Evolutionary conservation across 106 monocot genomes (phyloP).

Genomic region (Dendrobium nobile): DNA sequence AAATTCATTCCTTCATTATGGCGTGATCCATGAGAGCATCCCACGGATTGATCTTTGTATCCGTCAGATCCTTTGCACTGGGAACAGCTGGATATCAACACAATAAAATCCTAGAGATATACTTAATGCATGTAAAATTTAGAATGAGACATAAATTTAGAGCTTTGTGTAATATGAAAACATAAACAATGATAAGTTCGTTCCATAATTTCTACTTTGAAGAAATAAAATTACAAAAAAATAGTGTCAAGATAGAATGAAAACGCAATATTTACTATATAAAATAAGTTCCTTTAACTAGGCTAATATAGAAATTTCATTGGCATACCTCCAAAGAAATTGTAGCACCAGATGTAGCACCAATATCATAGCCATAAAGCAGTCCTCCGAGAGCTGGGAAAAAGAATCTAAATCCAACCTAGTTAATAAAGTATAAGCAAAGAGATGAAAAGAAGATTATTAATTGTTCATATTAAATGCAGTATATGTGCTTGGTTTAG

Average conservation of each 20-base stretch:
- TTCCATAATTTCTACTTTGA: not conserved
- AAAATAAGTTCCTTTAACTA: not conserved
- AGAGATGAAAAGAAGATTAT: not conserved
- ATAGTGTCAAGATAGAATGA: not conserved
- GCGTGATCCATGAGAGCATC: too few species aligned
- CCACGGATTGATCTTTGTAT: too few species aligned
- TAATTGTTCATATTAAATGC: not conserved
- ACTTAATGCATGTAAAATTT: too few species aligned
- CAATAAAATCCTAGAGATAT: too few species aligned
- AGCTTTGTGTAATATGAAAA: not conserved
- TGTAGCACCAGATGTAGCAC: constrained; percentile 93
- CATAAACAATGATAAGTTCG: not conserved
- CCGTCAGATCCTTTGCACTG: too few species aligned
- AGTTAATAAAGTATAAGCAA: constrained; percentile 10
- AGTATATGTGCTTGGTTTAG: not conserved
- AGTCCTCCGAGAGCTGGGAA: constrained; percentile 95
- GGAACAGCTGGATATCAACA: too few species aligned
- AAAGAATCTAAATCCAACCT: constrained; percentile 58
- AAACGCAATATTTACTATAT: not conserved
- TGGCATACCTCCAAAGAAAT: constrained; percentile 72
- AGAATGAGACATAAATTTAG: not conserved
- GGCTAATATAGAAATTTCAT: not conserved
- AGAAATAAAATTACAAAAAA: not conserved
- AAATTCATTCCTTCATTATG: too few species aligned
- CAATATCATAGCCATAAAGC: constrained; percentile 95